A percentile compares a stretch with the other conserved stretches of the same genome.
Conservation (phyloP, 2,329 filamentous ascomycete genomes). For the Sporothrix pseudoabietina region DNA sequence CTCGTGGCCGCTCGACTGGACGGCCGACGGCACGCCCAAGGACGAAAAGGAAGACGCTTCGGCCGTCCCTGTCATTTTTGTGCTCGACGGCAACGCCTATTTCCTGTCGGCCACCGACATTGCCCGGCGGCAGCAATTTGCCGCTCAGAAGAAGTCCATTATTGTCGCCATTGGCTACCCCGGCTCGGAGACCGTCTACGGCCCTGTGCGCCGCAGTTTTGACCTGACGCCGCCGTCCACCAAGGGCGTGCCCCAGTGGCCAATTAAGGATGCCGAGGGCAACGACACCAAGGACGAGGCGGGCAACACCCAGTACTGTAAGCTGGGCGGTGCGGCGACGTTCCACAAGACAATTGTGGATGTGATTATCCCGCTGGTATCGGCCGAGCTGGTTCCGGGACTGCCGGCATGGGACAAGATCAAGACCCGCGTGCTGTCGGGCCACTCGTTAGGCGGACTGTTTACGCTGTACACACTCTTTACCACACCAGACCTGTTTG, state of each 20-base stretch:
- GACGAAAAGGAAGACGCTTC: constrained; percentile 4
- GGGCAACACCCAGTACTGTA: not conserved
- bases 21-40: constrained; percentile 13
- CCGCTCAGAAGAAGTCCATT: constrained; percentile 18
- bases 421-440: constrained; percentile 26
- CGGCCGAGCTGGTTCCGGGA: constrained; percentile 2
- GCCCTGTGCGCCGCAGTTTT: not conserved
- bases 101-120: constrained; percentile 32
- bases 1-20: constrained; percentile 32
- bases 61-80: constrained; percentile 23
- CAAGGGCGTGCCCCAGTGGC: constrained; percentile 7
- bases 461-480: constrained; percentile 30
- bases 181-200: constrained; percentile 11
- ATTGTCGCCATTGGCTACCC: constrained; percentile 33
- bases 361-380: constrained; percentile 18
- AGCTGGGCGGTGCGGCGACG: constrained; percentile 13
- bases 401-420: constrained; percentile 26
- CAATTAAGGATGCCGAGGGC: constrained; percentile 15
- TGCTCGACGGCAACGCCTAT: constrained; percentile 31
- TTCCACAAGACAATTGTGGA: constrained; percentile 9
- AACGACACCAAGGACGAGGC: not conserved
- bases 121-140: constrained; percentile 27
- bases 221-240: constrained; percentile 31
- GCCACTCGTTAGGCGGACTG: constrained; percentile 32
- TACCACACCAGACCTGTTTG: constrained; percentile 31